Evolutionary conservation across 306 rosid genomes (phyloP), one percentile per base, ranked within the genome.

Genomic region (Dryas alaskensis): DNA sequence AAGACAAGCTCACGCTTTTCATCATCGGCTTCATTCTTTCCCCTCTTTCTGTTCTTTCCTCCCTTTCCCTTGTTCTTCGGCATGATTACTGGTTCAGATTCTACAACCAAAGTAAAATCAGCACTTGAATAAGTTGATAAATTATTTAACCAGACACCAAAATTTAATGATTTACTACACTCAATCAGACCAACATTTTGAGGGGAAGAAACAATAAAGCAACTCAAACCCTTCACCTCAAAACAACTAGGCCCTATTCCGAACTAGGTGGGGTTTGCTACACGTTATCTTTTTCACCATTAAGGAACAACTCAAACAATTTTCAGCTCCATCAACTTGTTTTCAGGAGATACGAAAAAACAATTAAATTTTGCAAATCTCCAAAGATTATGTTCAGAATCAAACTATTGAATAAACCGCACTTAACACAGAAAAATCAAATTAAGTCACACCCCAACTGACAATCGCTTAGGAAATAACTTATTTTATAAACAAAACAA

Each of bases 61-160:
- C 82, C 84, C 69, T 81, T 85, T 49, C 86, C 88, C 80, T 85
- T 85, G 66, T 85, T 85, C 86, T 85, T 81, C 12, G 88, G 88
- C 84, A 81, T 85, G 74, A 3, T 68, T 72, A 37, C 67, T 10
- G 65, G 13, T 46, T 76, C 76, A 63, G 63, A 22, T 55, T 31
- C 55, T 37, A 60, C 71, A 73, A 4, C 11, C 47, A 8, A 69
- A 17, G 11, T 4, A 69, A 25, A 43, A 40, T 76, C 25, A 78
- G 64, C 10, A 43, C 27, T 39, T 6, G 12, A 5, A 67, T 4
- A 48, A 47, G 10, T 47, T 5, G 4, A 7, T 25, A 6, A 13
- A 47, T 48, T 2, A 49, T 4, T 68, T 4, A 7, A 64, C 37
- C 0, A 31, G 3, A 42, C 8, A 64, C 66, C 50, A 19, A 10